Evolutionary conservation across 805 yeast genomes (phyloP), one percentile per base, ranked within the genome.

Genomic region (Huiozyma sinensis): DNA sequence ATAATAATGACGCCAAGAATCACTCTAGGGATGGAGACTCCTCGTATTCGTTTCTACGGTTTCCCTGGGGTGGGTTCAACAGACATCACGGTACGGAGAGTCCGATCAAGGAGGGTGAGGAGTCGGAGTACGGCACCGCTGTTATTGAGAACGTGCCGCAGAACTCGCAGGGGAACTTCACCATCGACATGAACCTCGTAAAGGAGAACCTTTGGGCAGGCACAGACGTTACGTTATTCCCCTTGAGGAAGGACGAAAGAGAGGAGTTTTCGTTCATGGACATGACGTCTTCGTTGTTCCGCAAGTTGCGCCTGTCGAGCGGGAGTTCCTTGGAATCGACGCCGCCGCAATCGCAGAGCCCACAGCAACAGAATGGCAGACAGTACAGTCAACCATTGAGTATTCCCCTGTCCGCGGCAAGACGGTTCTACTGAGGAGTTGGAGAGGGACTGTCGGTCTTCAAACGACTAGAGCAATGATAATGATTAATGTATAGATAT

Each of bases 181-280:
- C 60, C 1, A 31, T 55, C 1, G 65, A 62, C 27, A 48, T 57
- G 2, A 60, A 67, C 3, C 38, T 66, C 4, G 51, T 67, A 8
- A 58, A 63, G 42, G 57, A 66, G 3, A 77, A 77, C 46, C 67
- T 72, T 10, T 80, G 83, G 83, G 64, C 66, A 13, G 65, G 66
- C 7, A 75, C 83, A 3, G 50, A 62, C 12, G 62, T 80, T 12
- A 67, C 57, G 49, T 65, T 80, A 39, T 80, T 82, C 58, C 67
- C 65, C 35, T 65, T 79, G 7, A 67, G 63, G 47, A 66, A 61
- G 39, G 59, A 61, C 5, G 62, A 57, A n/a, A 62, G 61, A 31
- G 67, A 60, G 35, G 70, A 65, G 44, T 59, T 57, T 28, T 73
- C 77, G 6, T 55, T 69, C 10, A 55, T 67, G 27, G 71, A 68